A percentile compares a stretch with the other conserved stretches of the same genome.
These are phyloP conservation scores for Ambrosia hybrid DNA, from an alignment of 140 eudicot genomes.

Conservation along the genomic window DNA sequence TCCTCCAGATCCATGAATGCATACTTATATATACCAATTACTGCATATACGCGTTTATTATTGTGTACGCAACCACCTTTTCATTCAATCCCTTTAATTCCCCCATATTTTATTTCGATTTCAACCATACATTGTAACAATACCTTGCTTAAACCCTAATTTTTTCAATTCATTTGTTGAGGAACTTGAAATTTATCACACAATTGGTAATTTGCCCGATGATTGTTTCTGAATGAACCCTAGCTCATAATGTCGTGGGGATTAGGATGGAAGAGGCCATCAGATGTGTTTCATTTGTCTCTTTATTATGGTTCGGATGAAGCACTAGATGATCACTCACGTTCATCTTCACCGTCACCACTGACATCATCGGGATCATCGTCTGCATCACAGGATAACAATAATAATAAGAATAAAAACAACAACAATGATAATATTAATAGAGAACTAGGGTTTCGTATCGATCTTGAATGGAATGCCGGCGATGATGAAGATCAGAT, in stretches of 20 bases:
- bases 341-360: constrained; percentile 50
- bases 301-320: constrained; percentile 72
- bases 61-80: constrained; percentile 1
- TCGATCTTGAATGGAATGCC: constrained; percentile 87
- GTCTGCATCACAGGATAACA: constrained; percentile 30
- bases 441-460: constrained; percentile 54
- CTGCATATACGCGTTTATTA: constrained; percentile 11
- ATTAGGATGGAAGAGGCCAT: constrained; percentile 90
- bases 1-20: constrained; percentile 33
- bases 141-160: constrained; percentile 45
- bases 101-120: constrained; percentile 5
- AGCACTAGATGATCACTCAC: constrained; percentile 47
- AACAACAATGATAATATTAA: background rate
- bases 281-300: constrained; percentile 75
- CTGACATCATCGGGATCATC: constrained; percentile 45
- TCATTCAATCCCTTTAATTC: background rate
- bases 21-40: constrained; percentile 1
- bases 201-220: constrained; percentile 7
- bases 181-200: constrained; percentile 1
- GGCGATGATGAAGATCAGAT: constrained; percentile 99
- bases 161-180: background rate
- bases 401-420: background rate
- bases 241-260: constrained; percentile 90
- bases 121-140: constrained; percentile 21
- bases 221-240: constrained; percentile 27